A percentile compares a stretch with the other conserved stretches of the same genome.
These are phyloP conservation scores for Termitomyces sp. DNA, from an alignment of 768 basidiomycete species.

Conservation along the genomic window DNA sequence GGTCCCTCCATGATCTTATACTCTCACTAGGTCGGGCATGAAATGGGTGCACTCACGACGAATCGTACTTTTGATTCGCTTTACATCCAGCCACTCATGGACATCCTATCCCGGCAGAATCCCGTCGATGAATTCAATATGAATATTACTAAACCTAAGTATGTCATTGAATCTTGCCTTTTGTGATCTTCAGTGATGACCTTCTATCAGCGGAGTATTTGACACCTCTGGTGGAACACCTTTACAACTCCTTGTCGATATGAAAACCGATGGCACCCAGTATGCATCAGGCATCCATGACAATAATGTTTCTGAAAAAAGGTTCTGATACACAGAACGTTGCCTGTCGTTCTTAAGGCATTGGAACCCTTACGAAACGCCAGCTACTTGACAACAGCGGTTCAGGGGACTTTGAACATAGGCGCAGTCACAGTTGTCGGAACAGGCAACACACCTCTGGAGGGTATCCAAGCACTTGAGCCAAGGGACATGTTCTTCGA, in stretches of 20 bases:
- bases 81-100: conserved; percentile 40
- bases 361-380: conserved; percentile 37
- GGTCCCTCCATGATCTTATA: not conserved
- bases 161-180: conserved; percentile 5
- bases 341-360: conserved; percentile 37
- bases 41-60: conserved; percentile 33
- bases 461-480: conserved; percentile 34
- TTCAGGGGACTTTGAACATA: conserved; percentile 29
- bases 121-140: conserved; percentile 34
- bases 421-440: conserved; percentile 40
- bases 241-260: conserved; percentile 44
- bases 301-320: not conserved
- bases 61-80: conserved; percentile 40
- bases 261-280: conserved; percentile 46
- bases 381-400: conserved; percentile 41
- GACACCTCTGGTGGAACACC: conserved; percentile 34
- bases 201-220: conserved; percentile 38
- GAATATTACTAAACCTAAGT: conserved; percentile 36
- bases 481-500: conserved; percentile 49
- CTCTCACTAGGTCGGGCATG: conserved; percentile 36
- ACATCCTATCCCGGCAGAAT: conserved; percentile 35
- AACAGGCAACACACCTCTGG: conserved; percentile 47
- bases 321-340: conserved; percentile 19
- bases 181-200: not conserved
- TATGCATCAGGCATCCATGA: conserved; percentile 17